Evolutionary conservation across 2,329 filamentous ascomycete genomes (phyloP), one percentile per base, ranked within the genome.

Genomic region (Cladosporium sp.): DNA sequence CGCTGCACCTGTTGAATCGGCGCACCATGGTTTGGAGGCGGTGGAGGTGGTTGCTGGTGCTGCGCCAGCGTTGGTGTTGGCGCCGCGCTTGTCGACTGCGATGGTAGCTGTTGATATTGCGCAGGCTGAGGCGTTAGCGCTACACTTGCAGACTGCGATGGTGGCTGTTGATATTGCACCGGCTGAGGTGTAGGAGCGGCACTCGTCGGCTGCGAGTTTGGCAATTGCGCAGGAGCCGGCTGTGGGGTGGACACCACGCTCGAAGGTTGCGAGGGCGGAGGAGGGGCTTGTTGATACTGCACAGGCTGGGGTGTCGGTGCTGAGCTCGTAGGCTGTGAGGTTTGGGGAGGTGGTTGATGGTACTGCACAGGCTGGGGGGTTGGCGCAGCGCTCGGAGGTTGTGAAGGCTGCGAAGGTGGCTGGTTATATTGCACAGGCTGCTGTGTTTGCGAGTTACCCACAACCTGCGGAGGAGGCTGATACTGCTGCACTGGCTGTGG

Each of bases 341-440:
- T 36, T 10, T 34, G 37, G 13, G 34, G 35, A 15, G 42, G 42
- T 45, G 20, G 36, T 28, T 52, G 49, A 19, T 36, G 32, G 42
- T 28, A 45, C 28, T 48, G 44, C n/a, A 20, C 24, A 42, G 37
- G 52, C 20, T 47, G 52, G n/a, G 52, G 51, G 2, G 51, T 36
- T 6, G 24, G 51, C 0, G 28, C 51, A 54, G 51, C 51, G 20
- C 51, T 55, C 22, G 40, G 25, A 35, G 28, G 28, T 32, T 39
- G 36, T n/a, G 36, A 39, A 13, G 39, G 19, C 9, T 13, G 51
- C 8, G 28, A 13, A 25, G 40, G 20, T 12, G 52, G 40, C 22
- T 55, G 52, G 10, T 56, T 32, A 10, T 49, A 42, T 24, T 51
- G 55, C 42, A 22, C 24, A 17, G 44, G 35, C 39, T 49, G 44